Evolutionary conservation across 805 yeast species (phyloP), one percentile per base, ranked within the genome.

Genomic region (Metschnikowia aberdeeniae): DNA sequence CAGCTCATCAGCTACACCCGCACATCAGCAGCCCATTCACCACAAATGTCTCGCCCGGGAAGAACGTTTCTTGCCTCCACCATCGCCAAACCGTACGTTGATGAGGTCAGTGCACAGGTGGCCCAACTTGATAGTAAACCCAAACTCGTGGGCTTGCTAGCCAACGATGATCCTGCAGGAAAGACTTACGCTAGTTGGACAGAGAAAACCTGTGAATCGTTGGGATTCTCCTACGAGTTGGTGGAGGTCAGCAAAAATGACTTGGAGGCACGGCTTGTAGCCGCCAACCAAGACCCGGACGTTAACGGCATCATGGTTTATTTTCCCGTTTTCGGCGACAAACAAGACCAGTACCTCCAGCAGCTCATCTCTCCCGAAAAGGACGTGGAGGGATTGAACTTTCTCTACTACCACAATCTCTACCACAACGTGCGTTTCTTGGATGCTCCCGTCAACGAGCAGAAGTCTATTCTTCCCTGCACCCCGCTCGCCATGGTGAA

Each of bases 171-270:
- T 57, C 98, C 97, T 2, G 97, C 98, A 10, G 98, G 97, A 5
- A 77, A 78, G 58, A 86, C 86, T 86, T 93, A 93, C 63, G 98
- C 99, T 39, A 82, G 81, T 40, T 93, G 97, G 97, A 92, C 99
- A 0, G 86, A 85, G 26, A 90, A 89, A 61, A 92, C 98, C 0
- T 81, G 93, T 54, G 84, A 81, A 58, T 82, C 86, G 17, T 68
- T 89, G 46, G 99, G 99, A 0, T 89, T 93, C 68, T 70, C 78
- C 30, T 93, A 88, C 63, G 92, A 89, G 61, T 69, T 93, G 52
- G 67, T 86, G 27, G 77, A 80, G 56, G 82, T 85, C 14, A 78
- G 77, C 54, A 89, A 86, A 61, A 96, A 93, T 54, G 84, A 82
- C 29, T 73, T 93, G 49, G 99, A 93, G 63, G 89, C 83, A 54